phyloP scores from a whole-genome alignment of 1,284 basidiomycete genomes.

The Moniliella sp. region DNA sequence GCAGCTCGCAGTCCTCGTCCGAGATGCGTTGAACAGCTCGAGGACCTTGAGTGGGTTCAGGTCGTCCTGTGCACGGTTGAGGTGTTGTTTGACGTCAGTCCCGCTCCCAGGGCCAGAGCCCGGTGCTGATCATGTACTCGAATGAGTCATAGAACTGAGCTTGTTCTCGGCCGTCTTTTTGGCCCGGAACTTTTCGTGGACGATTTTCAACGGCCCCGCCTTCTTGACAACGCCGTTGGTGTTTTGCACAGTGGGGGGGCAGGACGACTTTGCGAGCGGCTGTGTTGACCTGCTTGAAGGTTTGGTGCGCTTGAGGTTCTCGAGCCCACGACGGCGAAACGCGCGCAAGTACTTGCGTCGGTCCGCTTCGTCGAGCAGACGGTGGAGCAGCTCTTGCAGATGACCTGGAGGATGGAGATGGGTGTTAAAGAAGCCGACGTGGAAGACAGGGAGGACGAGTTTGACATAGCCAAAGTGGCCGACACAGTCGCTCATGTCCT shows the following conservation, averaged over 20 bases:
- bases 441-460: conserved; percentile 77
- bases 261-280: conserved; percentile 71
- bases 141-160: conserved; percentile 72
- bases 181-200: conserved; percentile 86
- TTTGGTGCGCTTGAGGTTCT: conserved; percentile 74
- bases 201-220: conserved; percentile 75
- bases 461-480: conserved; percentile 62
- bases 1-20: conserved; percentile 77
- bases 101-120: conserved; percentile 34
- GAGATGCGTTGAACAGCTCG: conserved; percentile 82
- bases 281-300: conserved; percentile 71
- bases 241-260: conserved; percentile 76
- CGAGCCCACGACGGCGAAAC: conserved; percentile 70
- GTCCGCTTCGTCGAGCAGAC: conserved; percentile 78
- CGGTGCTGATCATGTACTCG: conserved; percentile 51
- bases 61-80: conserved; percentile 81
- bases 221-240: conserved; percentile 95
- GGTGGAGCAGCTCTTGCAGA: conserved; percentile 58
- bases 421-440: conserved; percentile 93
- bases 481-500: conserved; percentile 77
- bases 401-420: conserved; percentile 75
- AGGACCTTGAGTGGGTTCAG: conserved; percentile 81
- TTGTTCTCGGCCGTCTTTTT: conserved; percentile 80
- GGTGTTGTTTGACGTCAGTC: conserved; percentile 61
- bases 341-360: conserved; percentile 62